Evolutionary conservation across 2,329 filamentous ascomycete genomes (phyloP), one percentile per base, ranked within the genome.

Genomic region (Intubia oerlemansii): DNA sequence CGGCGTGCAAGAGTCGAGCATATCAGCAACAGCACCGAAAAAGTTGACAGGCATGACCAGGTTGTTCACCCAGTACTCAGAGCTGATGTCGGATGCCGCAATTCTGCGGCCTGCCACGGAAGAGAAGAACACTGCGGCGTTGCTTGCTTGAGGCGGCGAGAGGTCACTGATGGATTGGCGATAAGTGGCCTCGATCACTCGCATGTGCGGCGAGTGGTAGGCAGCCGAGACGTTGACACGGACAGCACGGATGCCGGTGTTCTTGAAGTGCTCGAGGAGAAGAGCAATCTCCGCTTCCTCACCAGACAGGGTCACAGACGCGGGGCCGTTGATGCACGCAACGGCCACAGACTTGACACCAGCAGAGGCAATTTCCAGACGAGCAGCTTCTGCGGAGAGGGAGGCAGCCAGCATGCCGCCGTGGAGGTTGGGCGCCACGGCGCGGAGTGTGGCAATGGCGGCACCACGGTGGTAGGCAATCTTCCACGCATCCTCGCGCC

Each of bases 391-490:
- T 6, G 42, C 35, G 0, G 45, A 44, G 0, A 52, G 45, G 0
- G 52, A 53, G 0, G 52, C 54, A 0, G 59, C 59, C 23, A 63
- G 39, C 62, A 66, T 66, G 2, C 44, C 49, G 1, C 58, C 58
- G 2, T 11, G 32, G 0, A 27, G 9, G 22, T 34, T 6, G 26
- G 32, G 16, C 2, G 26, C 31, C 19, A 31, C 1, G 1, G 34
- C 34, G 16, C 36, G 37, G 3, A 50, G 36, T 5, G 36, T 34
- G 5, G 36, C 35, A 23, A 47, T 41, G 7, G 47, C 36, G 23
- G 39, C 34, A 1, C 49, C 49, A 7, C 50, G 42, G 23, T 37
- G 41, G 28, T 46, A 51, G 3, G 50, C 42, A 2, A 47, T 36
- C 17, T 41, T 46, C 32, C 43, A 47, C 3, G 50, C 49, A 2